Evolutionary conservation across 768 basidiomycete species (phyloP).

Genomic region (Cyclocybe aegerita): DNA sequence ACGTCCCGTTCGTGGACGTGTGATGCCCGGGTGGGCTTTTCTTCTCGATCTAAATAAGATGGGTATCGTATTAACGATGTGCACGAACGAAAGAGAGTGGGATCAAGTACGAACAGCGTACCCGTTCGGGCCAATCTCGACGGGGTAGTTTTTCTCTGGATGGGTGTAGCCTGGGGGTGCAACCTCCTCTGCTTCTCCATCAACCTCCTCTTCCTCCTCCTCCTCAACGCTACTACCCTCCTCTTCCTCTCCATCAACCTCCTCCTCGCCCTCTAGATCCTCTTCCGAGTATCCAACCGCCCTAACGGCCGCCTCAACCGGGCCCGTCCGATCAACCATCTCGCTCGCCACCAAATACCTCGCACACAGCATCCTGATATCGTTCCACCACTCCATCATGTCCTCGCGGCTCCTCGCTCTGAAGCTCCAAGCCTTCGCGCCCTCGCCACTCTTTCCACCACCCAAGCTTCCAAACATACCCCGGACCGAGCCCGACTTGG

Average conservation of each 20-base stretch:
- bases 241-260: conserved; percentile 52
- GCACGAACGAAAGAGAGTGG: background rate
- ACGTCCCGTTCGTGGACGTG: background rate
- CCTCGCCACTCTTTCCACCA: conserved; percentile 29
- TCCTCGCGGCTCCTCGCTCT: conserved; percentile 87
- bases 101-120: conserved; percentile 53
- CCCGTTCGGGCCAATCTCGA: conserved; percentile 52
- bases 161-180: conserved; percentile 66
- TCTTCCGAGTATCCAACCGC: conserved; percentile 87
- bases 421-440: conserved; percentile 80
- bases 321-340: conserved; percentile 88
- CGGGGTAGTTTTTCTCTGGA: conserved; percentile 32
- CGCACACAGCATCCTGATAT: conserved; percentile 90
- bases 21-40: conserved; percentile 5
- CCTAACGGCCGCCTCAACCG: conserved; percentile 89
- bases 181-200: conserved; percentile 42
- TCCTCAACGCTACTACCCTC: conserved; percentile 53
- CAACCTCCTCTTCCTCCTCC: conserved; percentile 34
- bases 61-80: background rate
- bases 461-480: conserved; percentile 23
- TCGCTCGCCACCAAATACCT: conserved; percentile 93
- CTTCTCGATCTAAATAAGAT: conserved; percentile 17
- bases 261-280: conserved; percentile 47
- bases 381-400: conserved; percentile 99
- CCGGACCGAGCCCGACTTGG: conserved; percentile 46